A percentile compares a stretch with the other conserved stretches of the same genome.
Evolutionary conservation across 371 early-diverging fungal species (phyloP).

Genomic region (Mortierella sp.): DNA sequence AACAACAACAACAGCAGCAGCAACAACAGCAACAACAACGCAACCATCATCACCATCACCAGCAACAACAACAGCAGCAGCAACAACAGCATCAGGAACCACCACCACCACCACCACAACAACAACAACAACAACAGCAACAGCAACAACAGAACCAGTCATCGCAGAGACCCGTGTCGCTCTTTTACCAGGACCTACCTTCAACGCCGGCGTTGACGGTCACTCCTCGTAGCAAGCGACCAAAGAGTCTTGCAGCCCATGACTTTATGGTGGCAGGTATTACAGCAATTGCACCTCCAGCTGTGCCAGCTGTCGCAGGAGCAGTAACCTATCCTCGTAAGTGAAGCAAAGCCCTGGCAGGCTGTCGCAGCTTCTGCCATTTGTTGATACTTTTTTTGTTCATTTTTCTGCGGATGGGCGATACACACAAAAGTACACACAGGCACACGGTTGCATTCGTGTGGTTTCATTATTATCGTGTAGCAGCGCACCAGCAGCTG

Average conservation of each 20-base stretch:
- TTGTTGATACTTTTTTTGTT: too few relatives aligned
- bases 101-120: conserved; percentile 3
- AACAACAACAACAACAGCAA: conserved; percentile 14
- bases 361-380: too few relatives aligned
- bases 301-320: too few relatives aligned
- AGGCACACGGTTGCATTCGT: too few relatives aligned
- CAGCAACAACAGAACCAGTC: conserved; percentile 9
- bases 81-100: conserved; percentile 1
- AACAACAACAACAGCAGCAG: conserved; percentile 6
- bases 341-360: too few relatives aligned
- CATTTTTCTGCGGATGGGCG: too few relatives aligned
- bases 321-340: too few relatives aligned
- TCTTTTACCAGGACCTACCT: conserved; percentile 28
- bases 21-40: conserved; percentile 7
- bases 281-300: too few relatives aligned
- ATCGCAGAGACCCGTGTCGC: conserved; percentile 10
- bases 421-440: too few relatives aligned
- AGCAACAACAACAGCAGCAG: conserved; percentile 14
- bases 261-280: conserved; percentile 18
- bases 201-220: conserved; percentile 6
- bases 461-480: too few relatives aligned
- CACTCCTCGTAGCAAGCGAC: conserved; percentile 33
- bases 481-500: too few relatives aligned
- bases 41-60: not conserved
- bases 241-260: conserved; percentile 46